Base-by-base conservation (phyloP, 2,329 filamentous ascomycete genomes). In the Coleophoma eucalyptorum region DNA sequence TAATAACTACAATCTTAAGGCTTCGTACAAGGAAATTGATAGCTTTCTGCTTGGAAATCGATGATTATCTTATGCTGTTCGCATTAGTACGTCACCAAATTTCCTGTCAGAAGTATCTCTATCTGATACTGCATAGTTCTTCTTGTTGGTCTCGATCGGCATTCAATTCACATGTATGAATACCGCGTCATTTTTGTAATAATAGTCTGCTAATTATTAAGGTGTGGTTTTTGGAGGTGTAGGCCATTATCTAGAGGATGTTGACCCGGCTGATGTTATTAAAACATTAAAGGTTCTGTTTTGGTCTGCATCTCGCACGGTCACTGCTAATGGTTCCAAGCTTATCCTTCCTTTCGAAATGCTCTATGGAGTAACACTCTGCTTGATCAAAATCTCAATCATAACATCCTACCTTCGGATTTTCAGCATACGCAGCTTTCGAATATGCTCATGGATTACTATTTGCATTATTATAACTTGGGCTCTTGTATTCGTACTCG, bases 371-470 rank as follows among this genome's bases (percentile, higher is more conserved):
- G 26, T 50, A 13, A 42, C 48, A 21, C 38, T 55, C 13, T 34
- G 38, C 31, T 32, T 52, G 10, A 40, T 50, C 20, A 55, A 55
- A 38, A 46, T 32, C 10, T 49, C 53, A 10, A 47, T 52, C 34
- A 45, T 55, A 15, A 21, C 43, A 15, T 48, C 52, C 43, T 55
- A 55, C 20, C 34, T 50, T 16, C 47, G 53, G 15, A 40, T 55
- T n/a, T 55, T 55, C 34, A 48, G 53, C 26, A 44, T 26, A 12
- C 26, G 26, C n/a, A 50, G 46, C 37, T 55, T 55, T 43, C 50
- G 50, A 4, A 46, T 50, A 21, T 43, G 47, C 38, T 48, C 48
- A 33, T 55, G 47, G 32, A 34, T 49, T 16, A 40, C 51, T 15
- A 44, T 42, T 15, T 16, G 26, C 5, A 40, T 55, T n/a, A 18